phyloP scores from a whole-genome alignment of 441 rosid genomes.

The Cnidoscolus chayamansa region DNA sequence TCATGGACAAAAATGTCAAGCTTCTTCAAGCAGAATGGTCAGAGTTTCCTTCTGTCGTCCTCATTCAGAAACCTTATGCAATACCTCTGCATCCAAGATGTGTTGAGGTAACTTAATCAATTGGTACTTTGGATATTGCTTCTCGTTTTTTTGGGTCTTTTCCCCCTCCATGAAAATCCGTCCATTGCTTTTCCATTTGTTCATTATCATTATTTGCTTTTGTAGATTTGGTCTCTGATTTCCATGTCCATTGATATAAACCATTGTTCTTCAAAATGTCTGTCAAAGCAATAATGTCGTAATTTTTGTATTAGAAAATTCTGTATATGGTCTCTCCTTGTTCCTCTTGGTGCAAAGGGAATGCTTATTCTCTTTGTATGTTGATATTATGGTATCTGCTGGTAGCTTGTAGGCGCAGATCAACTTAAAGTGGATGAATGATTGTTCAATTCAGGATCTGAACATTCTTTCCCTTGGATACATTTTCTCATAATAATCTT shows the following conservation, averaged over 20 bases:
- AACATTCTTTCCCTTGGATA: constrained; percentile 5
- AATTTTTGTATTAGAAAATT: constrained; percentile 71
- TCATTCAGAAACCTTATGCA: constrained; percentile 85
- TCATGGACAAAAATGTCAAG: constrained; percentile 97
- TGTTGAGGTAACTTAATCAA: constrained; percentile 62
- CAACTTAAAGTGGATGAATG: background rate
- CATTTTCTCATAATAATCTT: background rate
- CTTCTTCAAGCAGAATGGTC: constrained; percentile 97
- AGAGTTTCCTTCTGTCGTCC: constrained; percentile 77
- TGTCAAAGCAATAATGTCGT: constrained; percentile 71
- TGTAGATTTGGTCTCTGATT: constrained; percentile 93
- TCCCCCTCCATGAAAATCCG: background rate
- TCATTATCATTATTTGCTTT: constrained; percentile 24
- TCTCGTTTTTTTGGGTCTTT: background rate
- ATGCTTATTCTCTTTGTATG: constrained; percentile 14
- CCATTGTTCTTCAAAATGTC: constrained; percentile 75
- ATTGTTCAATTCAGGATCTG: background rate
- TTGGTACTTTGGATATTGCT: background rate
- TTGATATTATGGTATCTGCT: constrained; percentile 12
- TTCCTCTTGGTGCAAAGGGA: constrained; percentile 97
- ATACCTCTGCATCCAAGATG: constrained; percentile 84
- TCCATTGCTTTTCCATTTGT: constrained; percentile 7
- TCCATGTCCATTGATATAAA: constrained; percentile 90
- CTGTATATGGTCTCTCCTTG: constrained; percentile 82
- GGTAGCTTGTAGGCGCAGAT: constrained; percentile 9